Evolutionary conservation across 176 grass and related monocot genomes (phyloP).

Genomic region (Guadua angustifolia): DNA sequence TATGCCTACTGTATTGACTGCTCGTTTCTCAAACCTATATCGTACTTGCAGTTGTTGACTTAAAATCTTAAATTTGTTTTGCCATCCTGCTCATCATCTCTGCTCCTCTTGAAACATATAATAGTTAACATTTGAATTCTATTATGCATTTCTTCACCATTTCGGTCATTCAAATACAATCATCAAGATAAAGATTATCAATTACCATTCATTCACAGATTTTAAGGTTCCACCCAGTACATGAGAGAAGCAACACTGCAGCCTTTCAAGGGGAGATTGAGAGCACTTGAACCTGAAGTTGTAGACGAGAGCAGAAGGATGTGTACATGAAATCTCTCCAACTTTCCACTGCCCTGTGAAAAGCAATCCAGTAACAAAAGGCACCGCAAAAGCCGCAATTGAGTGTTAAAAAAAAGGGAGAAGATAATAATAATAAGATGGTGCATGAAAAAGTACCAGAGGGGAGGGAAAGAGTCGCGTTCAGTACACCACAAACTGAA

Average conservation of each 20-base stretch:
- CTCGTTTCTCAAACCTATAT: not conserved
- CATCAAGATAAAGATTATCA: not conserved
- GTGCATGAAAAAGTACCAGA: not conserved
- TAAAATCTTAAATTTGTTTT: not conserved
- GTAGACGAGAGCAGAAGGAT: not conserved
- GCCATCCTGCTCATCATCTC: not conserved
- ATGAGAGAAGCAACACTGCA: not conserved
- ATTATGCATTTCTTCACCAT: not conserved
- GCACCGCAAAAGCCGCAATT: not conserved
- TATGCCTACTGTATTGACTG: not conserved
- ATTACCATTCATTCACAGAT: not conserved
- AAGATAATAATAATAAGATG: conserved; percentile 34
- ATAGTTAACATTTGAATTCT: not conserved
- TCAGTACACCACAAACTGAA: conserved; percentile 13
- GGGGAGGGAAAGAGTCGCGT: conserved; percentile 3
- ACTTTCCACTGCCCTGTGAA: not conserved
- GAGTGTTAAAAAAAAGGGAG: not conserved
- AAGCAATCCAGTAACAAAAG: not conserved
- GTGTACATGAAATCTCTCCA: not conserved
- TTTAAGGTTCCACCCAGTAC: not conserved
- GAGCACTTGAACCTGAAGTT: not conserved
- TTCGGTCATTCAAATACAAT: not conserved
- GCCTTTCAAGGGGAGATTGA: not conserved
- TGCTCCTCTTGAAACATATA: not conserved
- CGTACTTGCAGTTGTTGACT: not conserved